Percentiles rank a stretch among this genome's conserved stretches.
phyloP scores from a whole-genome alignment of 2,329 filamentous ascomycete species.

The Fusarium beomiforme region DNA sequence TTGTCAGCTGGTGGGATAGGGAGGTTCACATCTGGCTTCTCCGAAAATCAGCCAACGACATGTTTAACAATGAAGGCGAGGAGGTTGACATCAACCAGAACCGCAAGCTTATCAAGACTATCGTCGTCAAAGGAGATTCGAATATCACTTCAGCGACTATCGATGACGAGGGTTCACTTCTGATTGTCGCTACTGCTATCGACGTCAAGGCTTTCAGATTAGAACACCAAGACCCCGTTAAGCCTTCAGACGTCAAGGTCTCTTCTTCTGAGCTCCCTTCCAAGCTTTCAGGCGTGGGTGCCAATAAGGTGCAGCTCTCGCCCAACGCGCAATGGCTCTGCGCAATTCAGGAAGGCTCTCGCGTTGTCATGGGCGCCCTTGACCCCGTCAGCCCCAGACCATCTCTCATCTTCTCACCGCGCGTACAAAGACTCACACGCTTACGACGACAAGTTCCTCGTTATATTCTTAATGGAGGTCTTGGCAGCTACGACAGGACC shows the following conservation, averaged over 20 bases:
- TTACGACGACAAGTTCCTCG: slow-evolving; percentile 64
- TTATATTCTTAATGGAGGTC: slow-evolving; percentile 68
- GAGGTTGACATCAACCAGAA: slow-evolving; percentile 60
- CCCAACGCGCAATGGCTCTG: slow-evolving; percentile 76
- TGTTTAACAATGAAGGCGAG: slow-evolving; percentile 54
- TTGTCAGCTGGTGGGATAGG: slow-evolving; percentile 93
- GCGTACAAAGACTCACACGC: slow-evolving; percentile 59
- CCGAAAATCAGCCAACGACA: slow-evolving; percentile 56
- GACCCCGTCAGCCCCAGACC: slow-evolving; percentile 27
- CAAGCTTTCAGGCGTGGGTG: slow-evolving; percentile 68
- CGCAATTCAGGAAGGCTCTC: slow-evolving; percentile 69
- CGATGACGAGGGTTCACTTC: slow-evolving; percentile 74
- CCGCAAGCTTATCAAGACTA: slow-evolving; percentile 74
- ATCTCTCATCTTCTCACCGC: slow-evolving; percentile 45
- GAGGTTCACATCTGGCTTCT: slow-evolving; percentile 85
- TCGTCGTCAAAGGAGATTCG: slow-evolving; percentile 78
- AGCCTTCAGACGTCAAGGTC: slow-evolving; percentile 71
- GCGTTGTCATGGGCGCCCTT: slow-evolving; percentile 58
- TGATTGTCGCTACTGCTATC: slow-evolving; percentile 79
- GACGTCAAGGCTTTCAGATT: slow-evolving; percentile 83
- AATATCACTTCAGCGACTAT: slow-evolving; percentile 82
- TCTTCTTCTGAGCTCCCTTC: slow-evolving; percentile 74
- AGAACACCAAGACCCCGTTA: slow-evolving; percentile 59
- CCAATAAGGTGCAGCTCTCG: slow-evolving; percentile 75
- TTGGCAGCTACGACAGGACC: slow-evolving; percentile 80